Conservation (phyloP, 2,329 filamentous ascomycete genomes). For the Ophiostoma novo-ulmi region DNA sequence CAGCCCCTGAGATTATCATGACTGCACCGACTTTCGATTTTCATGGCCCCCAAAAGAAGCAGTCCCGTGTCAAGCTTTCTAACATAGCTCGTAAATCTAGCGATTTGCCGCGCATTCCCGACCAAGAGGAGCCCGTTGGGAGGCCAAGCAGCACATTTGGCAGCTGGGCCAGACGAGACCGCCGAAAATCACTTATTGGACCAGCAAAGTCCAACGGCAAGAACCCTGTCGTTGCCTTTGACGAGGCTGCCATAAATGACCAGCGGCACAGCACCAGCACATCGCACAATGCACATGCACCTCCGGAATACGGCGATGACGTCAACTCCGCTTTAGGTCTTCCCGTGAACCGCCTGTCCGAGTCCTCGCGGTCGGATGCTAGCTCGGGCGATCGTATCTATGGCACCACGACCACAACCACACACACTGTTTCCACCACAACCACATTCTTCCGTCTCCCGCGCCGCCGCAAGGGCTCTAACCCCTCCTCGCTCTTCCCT, state of each 20-base stretch:
- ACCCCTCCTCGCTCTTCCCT: conserved; percentile 74
- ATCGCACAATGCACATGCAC: conserved; percentile 29
- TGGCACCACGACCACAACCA: conserved; percentile 55
- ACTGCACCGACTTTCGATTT: conserved; percentile 76
- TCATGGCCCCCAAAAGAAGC: conserved; percentile 49
- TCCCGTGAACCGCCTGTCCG: conserved; percentile 63
- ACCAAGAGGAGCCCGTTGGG: conserved; percentile 30
- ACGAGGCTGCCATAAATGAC: conserved; percentile 50
- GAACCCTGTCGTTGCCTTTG: conserved; percentile 48
- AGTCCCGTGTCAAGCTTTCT: conserved; percentile 51
- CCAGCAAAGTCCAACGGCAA: conserved; percentile 37
- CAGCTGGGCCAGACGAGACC: conserved; percentile 38
- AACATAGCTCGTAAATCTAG: conserved; percentile 50
- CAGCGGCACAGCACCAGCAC: conserved; percentile 15
- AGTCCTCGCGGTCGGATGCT: conserved; percentile 85
- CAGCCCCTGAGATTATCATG: conserved; percentile 75
- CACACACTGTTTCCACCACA: conserved; percentile 55
- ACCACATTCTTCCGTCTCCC: conserved; percentile 77
- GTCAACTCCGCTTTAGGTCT: conserved; percentile 53
- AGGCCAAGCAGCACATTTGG: conserved; percentile 24
- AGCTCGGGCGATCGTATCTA: conserved; percentile 65
- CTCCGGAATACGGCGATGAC: conserved; percentile 56
- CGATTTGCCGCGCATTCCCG: conserved; percentile 42
- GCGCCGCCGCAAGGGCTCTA: conserved; percentile 51
- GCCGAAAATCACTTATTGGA: conserved; percentile 39